Base-by-base conservation (phyloP, 2,329 filamentous ascomycete genomes). In the Macrophomina pseudophaseolina region DNA sequence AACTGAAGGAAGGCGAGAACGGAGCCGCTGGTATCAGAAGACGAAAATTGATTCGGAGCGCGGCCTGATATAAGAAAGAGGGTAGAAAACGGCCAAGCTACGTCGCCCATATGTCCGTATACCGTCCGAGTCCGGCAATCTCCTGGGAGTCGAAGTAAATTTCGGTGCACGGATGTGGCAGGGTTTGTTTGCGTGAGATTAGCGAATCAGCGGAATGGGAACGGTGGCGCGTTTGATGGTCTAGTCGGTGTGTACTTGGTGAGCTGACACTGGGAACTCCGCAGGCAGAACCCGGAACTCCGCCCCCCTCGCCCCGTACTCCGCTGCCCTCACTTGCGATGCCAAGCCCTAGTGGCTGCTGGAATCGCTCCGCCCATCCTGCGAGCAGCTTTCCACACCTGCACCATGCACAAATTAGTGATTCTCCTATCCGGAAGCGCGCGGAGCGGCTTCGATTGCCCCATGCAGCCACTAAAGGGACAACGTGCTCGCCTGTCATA, bases 341-440 rank as follows among this genome's bases (percentile, higher is more conserved):
- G 56, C 56, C 56, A 33, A 60, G 56, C 56, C n/a, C 56, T 18
- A 28, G 33, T 48, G 40, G 8, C 18, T 51, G 23, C 18, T 14
- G 9, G 23, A 23, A 3, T n/a, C 23, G 23, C 23, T 23, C 23
- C 23, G 23, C 23, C 3, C 23, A 23, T 23, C 23, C 3, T 23
- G 23, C 23, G 3, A 23, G 23, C 23, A 23, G 3, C 23, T 1
- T 3, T 23, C 23, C 23, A 23, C 23, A 23, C 23, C 23, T 23
- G 23, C 23, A 23, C 23, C 23, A 23, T 3, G 23, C 23, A 23
- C 23, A 2, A 23, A 23, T 2, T 23, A 23, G 23, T 23, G 23
- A 23, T 23, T 23, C 23, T 23, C 23, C 1, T 3, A 6, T 14
- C 5, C 42, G 53, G 23, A 58, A 44, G 35, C 35, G 8, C 44